Evolutionary conservation across 345 rosid genomes (phyloP).

Genomic region (Hibiscus mutabilis): DNA sequence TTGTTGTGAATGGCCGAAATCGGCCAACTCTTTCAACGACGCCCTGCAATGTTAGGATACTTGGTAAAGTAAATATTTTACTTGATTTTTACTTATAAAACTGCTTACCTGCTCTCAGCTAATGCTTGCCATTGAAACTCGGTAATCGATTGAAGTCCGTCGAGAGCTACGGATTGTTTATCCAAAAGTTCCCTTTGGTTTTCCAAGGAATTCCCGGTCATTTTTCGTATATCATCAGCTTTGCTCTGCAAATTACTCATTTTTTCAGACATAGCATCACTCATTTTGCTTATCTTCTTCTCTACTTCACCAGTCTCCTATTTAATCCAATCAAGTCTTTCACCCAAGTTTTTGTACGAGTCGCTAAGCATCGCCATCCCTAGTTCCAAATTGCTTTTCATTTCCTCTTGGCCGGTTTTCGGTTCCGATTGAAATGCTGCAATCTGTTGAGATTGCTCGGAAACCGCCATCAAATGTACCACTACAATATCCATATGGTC

Average conservation of each 20-base stretch:
- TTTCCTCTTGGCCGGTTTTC: slow-evolving; percentile 46
- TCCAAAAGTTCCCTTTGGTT: background rate
- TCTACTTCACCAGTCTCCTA: slow-evolving; percentile 38
- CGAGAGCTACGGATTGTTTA: background rate
- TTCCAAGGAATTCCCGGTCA: background rate
- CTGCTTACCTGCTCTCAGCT: background rate
- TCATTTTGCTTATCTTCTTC: slow-evolving; percentile 42
- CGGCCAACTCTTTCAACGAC: slow-evolving; percentile 44
- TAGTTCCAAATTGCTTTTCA: slow-evolving; percentile 33
- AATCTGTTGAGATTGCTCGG: slow-evolving; percentile 45
- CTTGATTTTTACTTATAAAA: too few relatives aligned
- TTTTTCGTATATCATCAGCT: background rate
- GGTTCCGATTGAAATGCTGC: slow-evolving; percentile 47
- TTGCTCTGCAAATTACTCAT: slow-evolving; percentile 19
- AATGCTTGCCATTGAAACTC: background rate
- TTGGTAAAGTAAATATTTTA: too few relatives aligned
- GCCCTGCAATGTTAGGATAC: slow-evolving; percentile 25
- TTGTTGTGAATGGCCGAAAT: slow-evolving; percentile 55
- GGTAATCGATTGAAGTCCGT: slow-evolving; percentile 18
- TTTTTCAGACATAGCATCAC: slow-evolving; percentile 38
- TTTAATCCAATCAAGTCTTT: slow-evolving; percentile 41
- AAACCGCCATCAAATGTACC: slow-evolving; percentile 40
- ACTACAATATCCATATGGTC: slow-evolving; percentile 33
- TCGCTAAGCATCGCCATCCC: slow-evolving; percentile 15
- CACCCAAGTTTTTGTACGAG: slow-evolving; percentile 42